phyloP scores from a whole-genome alignment of 2,329 filamentous ascomycete species.

The Pyricularia pennisetigena region DNA sequence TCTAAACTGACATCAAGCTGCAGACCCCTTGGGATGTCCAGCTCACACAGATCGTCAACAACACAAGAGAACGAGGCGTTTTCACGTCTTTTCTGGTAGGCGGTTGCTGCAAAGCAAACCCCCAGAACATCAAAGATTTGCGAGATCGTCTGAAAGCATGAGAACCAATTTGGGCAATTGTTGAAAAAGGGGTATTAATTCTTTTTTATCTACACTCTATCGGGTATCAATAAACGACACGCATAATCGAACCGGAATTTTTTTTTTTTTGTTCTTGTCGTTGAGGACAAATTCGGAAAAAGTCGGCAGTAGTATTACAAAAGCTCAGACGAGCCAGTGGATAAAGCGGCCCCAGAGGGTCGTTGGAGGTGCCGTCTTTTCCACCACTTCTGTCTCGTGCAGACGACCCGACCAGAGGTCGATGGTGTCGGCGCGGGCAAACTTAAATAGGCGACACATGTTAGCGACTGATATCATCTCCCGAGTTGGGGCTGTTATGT shows the following conservation, averaged over 20 bases:
- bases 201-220: background rate
- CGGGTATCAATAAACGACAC: background rate
- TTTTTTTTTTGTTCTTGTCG: background rate
- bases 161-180: background rate
- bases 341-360: background rate
- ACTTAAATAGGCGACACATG: background rate
- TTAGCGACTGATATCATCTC: background rate
- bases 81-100: constrained; percentile 40
- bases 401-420: background rate
- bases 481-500: background rate
- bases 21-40: constrained; percentile 34
- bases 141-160: background rate
- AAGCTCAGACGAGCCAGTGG: background rate
- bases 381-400: background rate
- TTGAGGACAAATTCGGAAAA: background rate
- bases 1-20: background rate
- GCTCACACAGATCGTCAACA: constrained; percentile 28
- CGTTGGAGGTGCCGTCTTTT: background rate
- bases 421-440: background rate
- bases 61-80: constrained; percentile 22
- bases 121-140: constrained; percentile 1
- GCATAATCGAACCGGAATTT: background rate
- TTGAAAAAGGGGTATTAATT: background rate
- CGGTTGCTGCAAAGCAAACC: constrained; percentile 35
- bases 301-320: background rate